Base-by-base conservation (phyloP, 225 moss, liverwort and hornwort species). In the Bryoerythrophyllum caledonicum region DNA sequence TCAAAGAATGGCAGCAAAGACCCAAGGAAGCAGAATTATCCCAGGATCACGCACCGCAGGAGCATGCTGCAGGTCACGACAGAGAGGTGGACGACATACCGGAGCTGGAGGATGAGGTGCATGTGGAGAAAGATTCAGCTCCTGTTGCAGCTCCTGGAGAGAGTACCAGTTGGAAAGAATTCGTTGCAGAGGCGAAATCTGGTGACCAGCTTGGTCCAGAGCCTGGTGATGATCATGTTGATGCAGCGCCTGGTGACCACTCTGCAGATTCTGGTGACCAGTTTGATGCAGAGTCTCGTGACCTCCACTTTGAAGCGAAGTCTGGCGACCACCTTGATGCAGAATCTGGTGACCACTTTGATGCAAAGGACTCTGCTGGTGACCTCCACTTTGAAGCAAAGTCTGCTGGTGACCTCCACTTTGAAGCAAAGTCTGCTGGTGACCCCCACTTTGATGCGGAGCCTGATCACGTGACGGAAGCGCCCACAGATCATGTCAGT, bases 31-130 rank as follows among this genome's bases (percentile, higher is more conserved):
- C 68, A 28, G 79, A 78, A 65, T 63, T 65, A 28, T 24, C 80
- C 55, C 67, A 15, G 44, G 4, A 49, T 49, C 48, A 19, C 48
- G 48, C 48, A 19, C 48, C 44, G 4, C 44, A 44, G 15, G 44
- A 44, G 44, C 15, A 44, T 15, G 70, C 69, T 61, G 58, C 59
- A 58, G 69, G 66, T 62, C 65, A 66, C 14, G 78, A 81, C 43
- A 46, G 51, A 44, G 87, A 85, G 65, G 65, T 72, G 64, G 80
- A 78, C 32, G 80, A 76, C 51, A 72, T 85, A 26, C 87, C 87
- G 26, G 85, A 85, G 63, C 82, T 82, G 72, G 85, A 85, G 75
- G 82, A 87, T 72, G 44, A 82, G 14, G 17, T 60, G 68, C 82
- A 76, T 44, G 64, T 67, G 43, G 73, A 78, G 61, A 48, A 54